Conservation (phyloP, 2,329 filamentous ascomycete genomes). For the Exophiala dermatitidis region DNA sequence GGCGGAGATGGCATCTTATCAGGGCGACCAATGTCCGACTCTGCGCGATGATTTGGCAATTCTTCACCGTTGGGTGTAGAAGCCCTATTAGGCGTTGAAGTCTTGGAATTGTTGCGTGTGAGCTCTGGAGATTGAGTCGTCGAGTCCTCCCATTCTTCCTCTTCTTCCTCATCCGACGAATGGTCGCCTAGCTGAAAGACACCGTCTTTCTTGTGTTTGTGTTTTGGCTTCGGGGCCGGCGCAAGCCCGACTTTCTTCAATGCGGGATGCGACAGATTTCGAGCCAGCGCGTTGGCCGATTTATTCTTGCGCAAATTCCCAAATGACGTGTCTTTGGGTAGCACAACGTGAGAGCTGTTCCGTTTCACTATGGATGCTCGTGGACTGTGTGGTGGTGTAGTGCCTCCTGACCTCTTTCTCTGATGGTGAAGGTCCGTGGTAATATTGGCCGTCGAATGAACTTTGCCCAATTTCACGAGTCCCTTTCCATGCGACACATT, state of each 20-base stretch:
- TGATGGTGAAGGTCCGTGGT: slow-evolving; percentile 36
- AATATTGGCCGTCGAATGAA: slow-evolving; percentile 32
- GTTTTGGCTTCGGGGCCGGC: slow-evolving; percentile 26
- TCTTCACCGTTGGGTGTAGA: slow-evolving; percentile 20
- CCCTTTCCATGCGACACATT: slow-evolving; percentile 41
- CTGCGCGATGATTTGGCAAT: slow-evolving; percentile 6
- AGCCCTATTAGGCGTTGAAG: slow-evolving; percentile 21
- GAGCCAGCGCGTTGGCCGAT: slow-evolving; percentile 38
- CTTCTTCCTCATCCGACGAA: slow-evolving; percentile 36
- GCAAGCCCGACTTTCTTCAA: slow-evolving; percentile 37
- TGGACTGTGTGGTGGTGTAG: slow-evolving; percentile 39
- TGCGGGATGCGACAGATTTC: slow-evolving; percentile 34
- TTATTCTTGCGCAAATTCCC: slow-evolving; percentile 41
- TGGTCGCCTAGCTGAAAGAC: slow-evolving; percentile 40
- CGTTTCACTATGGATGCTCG: slow-evolving; percentile 33
- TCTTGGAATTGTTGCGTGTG: slow-evolving; percentile 39
- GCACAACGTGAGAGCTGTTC: slow-evolving; percentile 35
- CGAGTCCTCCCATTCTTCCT: slow-evolving; percentile 43
- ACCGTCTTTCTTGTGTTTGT: slow-evolving; percentile 37
- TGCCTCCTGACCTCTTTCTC: slow-evolving; percentile 40
- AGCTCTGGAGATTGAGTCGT: slow-evolving; percentile 43
- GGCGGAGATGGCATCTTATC: slow-evolving; percentile 21
- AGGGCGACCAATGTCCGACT: not conserved
- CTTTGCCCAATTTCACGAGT: slow-evolving; percentile 38
- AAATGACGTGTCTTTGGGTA: slow-evolving; percentile 31